A percentile compares a stretch with the other conserved stretches of the same genome.
Conservation (phyloP, 1,284 basidiomycete species). For the Mycosarcoma mackinlayi region DNA sequence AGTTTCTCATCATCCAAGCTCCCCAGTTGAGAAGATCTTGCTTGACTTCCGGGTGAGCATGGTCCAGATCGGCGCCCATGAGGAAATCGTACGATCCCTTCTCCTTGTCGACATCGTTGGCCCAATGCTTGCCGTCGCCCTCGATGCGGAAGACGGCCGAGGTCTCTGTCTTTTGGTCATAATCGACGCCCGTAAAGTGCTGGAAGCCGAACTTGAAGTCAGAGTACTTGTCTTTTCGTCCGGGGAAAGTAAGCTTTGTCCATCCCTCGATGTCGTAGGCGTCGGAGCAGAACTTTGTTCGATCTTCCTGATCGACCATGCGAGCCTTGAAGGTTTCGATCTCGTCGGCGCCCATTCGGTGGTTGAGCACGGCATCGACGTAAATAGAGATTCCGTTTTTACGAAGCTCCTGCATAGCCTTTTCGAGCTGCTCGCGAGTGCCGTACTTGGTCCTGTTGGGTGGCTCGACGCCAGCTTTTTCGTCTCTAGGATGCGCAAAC, state of each 20-base stretch:
- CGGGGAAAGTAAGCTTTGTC: slow-evolving; percentile 80
- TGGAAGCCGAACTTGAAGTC: slow-evolving; percentile 71
- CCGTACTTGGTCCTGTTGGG: slow-evolving; percentile 85
- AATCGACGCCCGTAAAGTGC: slow-evolving; percentile 79
- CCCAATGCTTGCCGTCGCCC: slow-evolving; percentile 73
- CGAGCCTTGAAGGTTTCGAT: slow-evolving; percentile 75
- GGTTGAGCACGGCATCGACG: slow-evolving; percentile 72
- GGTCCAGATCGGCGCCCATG: slow-evolving; percentile 75
- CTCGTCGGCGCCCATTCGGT: slow-evolving; percentile 80
- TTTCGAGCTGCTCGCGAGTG: slow-evolving; percentile 81
- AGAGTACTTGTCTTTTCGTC: slow-evolving; percentile 77
- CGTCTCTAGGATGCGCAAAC: slow-evolving; percentile 80
- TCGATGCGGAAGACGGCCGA: slow-evolving; percentile 73
- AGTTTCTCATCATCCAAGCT: slow-evolving; percentile 72
- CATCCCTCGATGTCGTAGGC: slow-evolving; percentile 58
- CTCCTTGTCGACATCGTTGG: slow-evolving; percentile 67
- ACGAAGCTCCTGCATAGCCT: slow-evolving; percentile 73
- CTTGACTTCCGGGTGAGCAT: slow-evolving; percentile 80
- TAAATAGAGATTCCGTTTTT: slow-evolving; percentile 69
- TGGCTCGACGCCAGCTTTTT: slow-evolving; percentile 68
- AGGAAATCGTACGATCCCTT: slow-evolving; percentile 70
- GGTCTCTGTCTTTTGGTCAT: slow-evolving; percentile 78
- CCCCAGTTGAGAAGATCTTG: slow-evolving; percentile 72
- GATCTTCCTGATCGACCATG: slow-evolving; percentile 49
- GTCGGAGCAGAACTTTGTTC: slow-evolving; percentile 39